Base-by-base conservation (phyloP, 1,284 basidiomycete species). In the Golubevia sp. region DNA sequence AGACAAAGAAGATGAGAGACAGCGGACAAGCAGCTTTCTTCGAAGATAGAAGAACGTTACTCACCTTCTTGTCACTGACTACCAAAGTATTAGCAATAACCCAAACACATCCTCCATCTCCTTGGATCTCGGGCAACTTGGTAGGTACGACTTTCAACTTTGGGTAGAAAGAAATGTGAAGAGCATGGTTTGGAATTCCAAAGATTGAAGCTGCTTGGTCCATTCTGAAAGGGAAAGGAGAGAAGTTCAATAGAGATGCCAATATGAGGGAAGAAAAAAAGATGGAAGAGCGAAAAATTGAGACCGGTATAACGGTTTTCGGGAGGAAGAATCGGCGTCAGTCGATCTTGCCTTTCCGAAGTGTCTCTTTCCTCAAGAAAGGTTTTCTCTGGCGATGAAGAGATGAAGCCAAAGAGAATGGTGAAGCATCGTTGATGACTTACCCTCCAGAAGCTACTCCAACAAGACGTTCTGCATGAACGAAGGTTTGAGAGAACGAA, bases 171-270 rank as follows among this genome's bases (percentile, higher is more conserved):
- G 74, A 73, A 34, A 83, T 77, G 61, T 70, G 79, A 8, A 83
- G 64, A 1, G 77, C 77, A 48, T 74, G 70, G 48, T 70, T 60
- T 7, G 73, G 71, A 44, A 73, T 69, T 30, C 71, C 63, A 44
- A 82, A 83, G 59, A 83, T 76, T n/a, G 71, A 74, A 0, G 75
- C 80, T 2, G 71, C 64, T 55, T 83, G 80, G 61, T 83, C 80
- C 80, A 83, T 83, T 3, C 18, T 23, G 1, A n/a, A 24, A 55
- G 21, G 3, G 55, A 57, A 57, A 6, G 26, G 59, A 20, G 7
- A 13, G 6, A 8, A 1, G 24, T n/a, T 53, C 5, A 51, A 26
- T 26, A 3, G 21, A 58, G 15, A 27, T 24, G 56, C 38, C 8
- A 55, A 18, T 21, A 56, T 8, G 7, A 7, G 25, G 6, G 44